These are phyloP conservation scores for Apiotrichum mycotoxinovorans DNA, from an alignment of 1,284 basidiomycete species.

Conservation along the genomic window DNA sequence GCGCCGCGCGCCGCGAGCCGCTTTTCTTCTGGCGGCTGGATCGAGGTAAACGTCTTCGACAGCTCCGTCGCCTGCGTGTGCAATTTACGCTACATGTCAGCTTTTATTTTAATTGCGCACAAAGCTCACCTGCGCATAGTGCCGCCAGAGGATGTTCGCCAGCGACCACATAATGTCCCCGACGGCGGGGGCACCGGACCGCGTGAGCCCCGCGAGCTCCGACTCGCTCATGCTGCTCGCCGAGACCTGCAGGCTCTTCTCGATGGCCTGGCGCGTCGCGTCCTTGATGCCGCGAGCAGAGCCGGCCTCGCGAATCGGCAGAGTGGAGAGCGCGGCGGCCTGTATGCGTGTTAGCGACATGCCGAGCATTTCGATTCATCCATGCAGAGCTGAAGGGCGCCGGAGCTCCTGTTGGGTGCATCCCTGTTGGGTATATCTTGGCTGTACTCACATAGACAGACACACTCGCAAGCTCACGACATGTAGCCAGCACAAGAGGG, in stretches of 20 bases:
- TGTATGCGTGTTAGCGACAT: not conserved
- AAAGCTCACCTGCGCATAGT: slow-evolving; percentile 35
- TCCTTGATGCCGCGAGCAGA: slow-evolving; percentile 40
- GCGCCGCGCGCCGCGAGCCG: slow-evolving; percentile 27
- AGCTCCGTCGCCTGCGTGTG: slow-evolving; percentile 42
- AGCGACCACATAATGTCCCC: slow-evolving; percentile 39
- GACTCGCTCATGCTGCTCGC: slow-evolving; percentile 18
- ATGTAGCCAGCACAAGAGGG: slow-evolving; percentile 23
- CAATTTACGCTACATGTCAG: slow-evolving; percentile 30
- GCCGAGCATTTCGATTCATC: no score
- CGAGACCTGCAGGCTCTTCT: slow-evolving; percentile 34
- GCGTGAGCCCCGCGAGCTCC: slow-evolving; percentile 15
- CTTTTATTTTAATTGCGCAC: not conserved
- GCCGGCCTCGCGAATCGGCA: slow-evolving; percentile 25
- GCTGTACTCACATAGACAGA: slow-evolving; percentile 23
- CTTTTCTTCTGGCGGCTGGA: slow-evolving; percentile 34
- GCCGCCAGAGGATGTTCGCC: slow-evolving; percentile 39
- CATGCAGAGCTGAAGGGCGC: no score
- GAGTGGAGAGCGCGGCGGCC: slow-evolving; percentile 31
- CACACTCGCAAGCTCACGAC: slow-evolving; percentile 6
- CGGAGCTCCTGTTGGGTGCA: no score
- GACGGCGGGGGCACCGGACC: slow-evolving; percentile 15
- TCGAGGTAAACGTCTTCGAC: slow-evolving; percentile 23
- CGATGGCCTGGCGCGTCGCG: slow-evolving; percentile 39
- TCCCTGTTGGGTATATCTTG: no score